Percentiles rank a stretch among this genome's conserved stretches.
Conservation (phyloP, 345 rosid species). For the Excoecaria cochinchinensis region DNA sequence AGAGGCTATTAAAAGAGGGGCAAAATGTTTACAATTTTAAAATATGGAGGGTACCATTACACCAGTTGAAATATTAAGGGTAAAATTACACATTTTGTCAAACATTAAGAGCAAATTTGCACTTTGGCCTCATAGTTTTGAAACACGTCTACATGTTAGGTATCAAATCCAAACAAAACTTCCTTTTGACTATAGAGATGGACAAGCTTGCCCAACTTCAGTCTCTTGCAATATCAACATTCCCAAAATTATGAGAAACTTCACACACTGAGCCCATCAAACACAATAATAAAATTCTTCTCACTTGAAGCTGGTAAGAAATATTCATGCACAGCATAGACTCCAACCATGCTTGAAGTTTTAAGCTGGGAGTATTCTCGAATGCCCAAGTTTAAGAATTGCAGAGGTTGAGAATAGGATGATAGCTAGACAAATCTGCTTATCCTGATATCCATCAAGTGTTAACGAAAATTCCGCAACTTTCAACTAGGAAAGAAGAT, state of each 20-base stretch:
- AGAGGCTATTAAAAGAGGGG: too few relatives aligned
- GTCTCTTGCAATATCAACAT: background rate
- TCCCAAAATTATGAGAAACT: background rate
- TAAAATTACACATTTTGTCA: too few relatives aligned
- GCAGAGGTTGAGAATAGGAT: background rate
- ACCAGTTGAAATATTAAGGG: too few relatives aligned
- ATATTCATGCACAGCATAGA: too few relatives aligned
- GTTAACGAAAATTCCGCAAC: background rate
- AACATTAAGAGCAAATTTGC: too few relatives aligned
- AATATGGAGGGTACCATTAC: too few relatives aligned
- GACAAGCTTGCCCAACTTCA: background rate
- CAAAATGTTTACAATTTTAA: too few relatives aligned
- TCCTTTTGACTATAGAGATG: background rate
- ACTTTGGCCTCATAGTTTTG: background rate
- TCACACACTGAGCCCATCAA: background rate
- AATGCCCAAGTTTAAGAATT: background rate
- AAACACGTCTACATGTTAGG: background rate
- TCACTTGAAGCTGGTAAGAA: background rate
- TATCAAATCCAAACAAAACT: background rate
- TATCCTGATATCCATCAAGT: background rate
- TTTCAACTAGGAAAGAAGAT: background rate
- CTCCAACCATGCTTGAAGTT: background rate
- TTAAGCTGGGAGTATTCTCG: background rate
- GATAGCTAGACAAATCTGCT: background rate
- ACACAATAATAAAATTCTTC: background rate